A percentile compares a stretch with the other conserved stretches of the same genome.
These are phyloP conservation scores for Hericium alpestre DNA, from an alignment of 768 basidiomycete species.

Conservation along the genomic window DNA sequence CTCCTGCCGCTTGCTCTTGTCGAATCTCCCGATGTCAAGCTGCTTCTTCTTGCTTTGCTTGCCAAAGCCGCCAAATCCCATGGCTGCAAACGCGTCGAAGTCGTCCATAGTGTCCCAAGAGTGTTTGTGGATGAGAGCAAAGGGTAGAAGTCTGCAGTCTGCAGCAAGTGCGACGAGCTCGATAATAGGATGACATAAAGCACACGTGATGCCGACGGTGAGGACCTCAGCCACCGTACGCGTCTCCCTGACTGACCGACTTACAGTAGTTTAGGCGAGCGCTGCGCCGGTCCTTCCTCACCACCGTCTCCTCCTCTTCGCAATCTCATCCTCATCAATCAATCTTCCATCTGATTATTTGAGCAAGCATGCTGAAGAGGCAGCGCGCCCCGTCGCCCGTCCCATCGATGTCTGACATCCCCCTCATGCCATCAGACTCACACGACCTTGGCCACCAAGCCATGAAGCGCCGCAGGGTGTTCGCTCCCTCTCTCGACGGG, in stretches of 20 bases:
- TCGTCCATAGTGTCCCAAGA: conserved; percentile 31
- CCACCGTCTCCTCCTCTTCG: too few relatives aligned
- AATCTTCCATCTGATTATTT: too few relatives aligned
- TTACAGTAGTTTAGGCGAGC: too few relatives aligned
- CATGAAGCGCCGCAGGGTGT: conserved; percentile 43
- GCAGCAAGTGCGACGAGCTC: too few relatives aligned
- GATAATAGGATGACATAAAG: too few relatives aligned
- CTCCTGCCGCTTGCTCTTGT: conserved; percentile 56
- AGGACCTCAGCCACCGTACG: too few relatives aligned
- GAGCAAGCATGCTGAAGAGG: conserved; percentile 12
- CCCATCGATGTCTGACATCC: conserved; percentile 6
- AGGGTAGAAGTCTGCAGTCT: too few relatives aligned
- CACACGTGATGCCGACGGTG: too few relatives aligned
- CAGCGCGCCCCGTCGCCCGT: conserved; percentile 14
- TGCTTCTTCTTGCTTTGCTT: conserved; percentile 56
- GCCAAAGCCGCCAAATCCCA: conserved; percentile 81
- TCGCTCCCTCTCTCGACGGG: conserved; percentile 46
- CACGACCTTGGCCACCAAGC: conserved; percentile 18
- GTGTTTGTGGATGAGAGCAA: too few relatives aligned
- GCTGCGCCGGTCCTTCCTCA: too few relatives aligned
- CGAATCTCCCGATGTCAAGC: conserved; percentile 69
- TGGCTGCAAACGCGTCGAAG: conserved; percentile 65
- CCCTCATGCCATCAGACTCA: conserved; percentile 11
- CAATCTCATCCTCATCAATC: background rate
- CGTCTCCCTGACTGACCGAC: too few relatives aligned